phyloP scores from a whole-genome alignment of 192 early-diverging fungal species.

The Funneliformis geosporum region DNA sequence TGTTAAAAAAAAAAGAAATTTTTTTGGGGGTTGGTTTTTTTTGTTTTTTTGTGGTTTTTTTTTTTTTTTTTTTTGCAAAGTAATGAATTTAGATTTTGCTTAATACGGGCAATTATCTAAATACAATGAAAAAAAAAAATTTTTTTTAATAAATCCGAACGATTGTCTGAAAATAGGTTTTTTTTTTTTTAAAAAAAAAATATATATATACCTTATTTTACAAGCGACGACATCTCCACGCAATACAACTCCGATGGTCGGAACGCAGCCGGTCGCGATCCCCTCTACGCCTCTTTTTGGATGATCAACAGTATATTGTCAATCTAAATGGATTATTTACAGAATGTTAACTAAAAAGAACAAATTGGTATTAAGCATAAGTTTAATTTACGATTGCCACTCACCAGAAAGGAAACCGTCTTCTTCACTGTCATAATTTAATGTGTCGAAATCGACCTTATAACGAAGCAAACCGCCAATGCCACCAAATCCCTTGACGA shows the following conservation, averaged over 20 bases:
- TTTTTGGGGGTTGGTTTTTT: neutral
- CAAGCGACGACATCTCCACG: neutral
- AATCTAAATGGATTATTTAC: neutral
- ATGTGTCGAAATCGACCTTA: slow-evolving; percentile 82
- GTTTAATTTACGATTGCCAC: neutral
- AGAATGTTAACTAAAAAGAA: neutral
- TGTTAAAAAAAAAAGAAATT: neutral
- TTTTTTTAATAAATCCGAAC: too few species aligned
- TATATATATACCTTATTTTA: neutral
- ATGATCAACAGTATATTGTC: slow-evolving; percentile 19
- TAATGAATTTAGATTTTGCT: neutral
- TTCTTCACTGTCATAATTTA: slow-evolving; percentile 64
- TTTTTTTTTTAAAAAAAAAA: neutral
- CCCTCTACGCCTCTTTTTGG: slow-evolving; percentile 8
- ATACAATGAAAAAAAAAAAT: neutral
- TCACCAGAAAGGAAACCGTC: slow-evolving; percentile 64
- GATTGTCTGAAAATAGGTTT: neutral
- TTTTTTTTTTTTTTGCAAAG: neutral
- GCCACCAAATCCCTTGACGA: slow-evolving; percentile 98
- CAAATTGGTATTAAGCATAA: neutral
- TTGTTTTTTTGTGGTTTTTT: neutral
- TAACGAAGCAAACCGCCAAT: slow-evolving; percentile 96
- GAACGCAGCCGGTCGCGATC: neutral
- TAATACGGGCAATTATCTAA: neutral
- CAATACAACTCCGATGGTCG: neutral